Evolutionary conservation across 2,329 filamentous ascomycete genomes (phyloP).

Genomic region (Fusarium sp.): DNA sequence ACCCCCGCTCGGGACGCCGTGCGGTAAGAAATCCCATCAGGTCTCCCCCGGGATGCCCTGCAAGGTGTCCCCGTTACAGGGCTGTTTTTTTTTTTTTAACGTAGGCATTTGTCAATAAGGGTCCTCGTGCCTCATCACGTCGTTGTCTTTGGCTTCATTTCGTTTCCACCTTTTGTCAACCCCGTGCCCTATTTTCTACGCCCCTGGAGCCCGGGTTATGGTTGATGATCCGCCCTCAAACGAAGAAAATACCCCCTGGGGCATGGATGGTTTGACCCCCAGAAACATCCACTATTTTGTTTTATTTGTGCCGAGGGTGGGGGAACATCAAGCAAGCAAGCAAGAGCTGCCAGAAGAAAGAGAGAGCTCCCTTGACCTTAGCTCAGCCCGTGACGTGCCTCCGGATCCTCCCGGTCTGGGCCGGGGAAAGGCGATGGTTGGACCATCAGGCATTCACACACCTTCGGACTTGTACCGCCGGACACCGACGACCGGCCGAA

Average conservation of each 20-base stretch:
- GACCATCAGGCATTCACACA: slow-evolving; percentile 25
- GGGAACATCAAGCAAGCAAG: slow-evolving; percentile 8
- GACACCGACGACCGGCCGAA: slow-evolving; percentile 36
- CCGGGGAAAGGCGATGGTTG: slow-evolving; percentile 4
- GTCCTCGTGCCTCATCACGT: slow-evolving; percentile 6
- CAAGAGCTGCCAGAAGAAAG: slow-evolving; percentile 9
- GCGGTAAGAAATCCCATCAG: slow-evolving; percentile 18
- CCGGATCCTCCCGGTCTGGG: slow-evolving; percentile 43
- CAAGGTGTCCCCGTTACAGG: slow-evolving; percentile 5
- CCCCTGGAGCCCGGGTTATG: not conserved
- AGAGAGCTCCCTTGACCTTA: slow-evolving; percentile 4
- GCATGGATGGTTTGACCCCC: slow-evolving; percentile 20
- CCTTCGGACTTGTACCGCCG: slow-evolving; percentile 7
- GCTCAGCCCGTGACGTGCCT: slow-evolving; percentile 32
- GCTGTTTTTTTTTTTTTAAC: not conserved
- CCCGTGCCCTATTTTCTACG: not conserved
- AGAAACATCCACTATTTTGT: slow-evolving; percentile 28
- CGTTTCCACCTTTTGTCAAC: not conserved
- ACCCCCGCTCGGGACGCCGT: slow-evolving; percentile 39
- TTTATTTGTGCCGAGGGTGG: slow-evolving; percentile 40
- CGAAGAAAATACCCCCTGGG: slow-evolving; percentile 7
- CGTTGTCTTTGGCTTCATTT: not conserved
- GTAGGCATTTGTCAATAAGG: not conserved
- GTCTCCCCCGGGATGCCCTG: slow-evolving; percentile 24
- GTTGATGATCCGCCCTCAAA: slow-evolving; percentile 14